Base-by-base conservation (phyloP, 2,329 filamentous ascomycete species). In the Claviceps spartinae region DNA sequence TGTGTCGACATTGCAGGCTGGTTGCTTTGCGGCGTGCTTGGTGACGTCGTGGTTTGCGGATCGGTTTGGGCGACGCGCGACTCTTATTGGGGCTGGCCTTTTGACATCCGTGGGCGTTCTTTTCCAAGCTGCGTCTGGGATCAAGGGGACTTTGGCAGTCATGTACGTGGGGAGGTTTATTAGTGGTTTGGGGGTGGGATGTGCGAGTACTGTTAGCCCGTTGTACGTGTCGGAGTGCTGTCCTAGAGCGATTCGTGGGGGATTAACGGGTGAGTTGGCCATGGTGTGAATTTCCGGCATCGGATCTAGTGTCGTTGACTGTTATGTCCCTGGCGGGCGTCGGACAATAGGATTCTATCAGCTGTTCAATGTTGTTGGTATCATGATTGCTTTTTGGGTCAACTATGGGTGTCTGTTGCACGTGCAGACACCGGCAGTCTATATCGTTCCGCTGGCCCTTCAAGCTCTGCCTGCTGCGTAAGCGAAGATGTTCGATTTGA, bases 1-100 rank as follows among this genome's bases (percentile, higher is more conserved):
- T 53, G 83, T 85, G 30, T 84, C 81, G n/a, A 83, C 79, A 0
- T 73, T 86, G 9, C 82, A 86, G 65, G 82, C 77, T 43, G 83
- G 83, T 49, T 83, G 80, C 55, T 85, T 86, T 63, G 70, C 77
- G 50, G 81, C 82, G 38, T 80, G 80, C 54, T 71, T 86, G 55
- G 55, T 77, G 51, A 75, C 76, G 6, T 73, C 72, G 37, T 78
- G 72, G 69, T 59, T 76, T 44, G 72, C 77, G 5, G 78, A 81
- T 58, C 66, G 62, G 56, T 77, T 67, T 57, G 82, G 82, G 16
- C 74, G 82, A 49, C 75, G 76, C 46, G 60, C 56, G 14, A 71
- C 72, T 24, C 69, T 88, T 34, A 71, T 86, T 22, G 63, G 69
- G 18, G 73, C 78, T 5, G 80, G 81, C 30, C 42, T 74, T 1